Evolutionary conservation across 441 rosid genomes (phyloP), one percentile per base, ranked within the genome.

Genomic region (Daphne laureola): DNA sequence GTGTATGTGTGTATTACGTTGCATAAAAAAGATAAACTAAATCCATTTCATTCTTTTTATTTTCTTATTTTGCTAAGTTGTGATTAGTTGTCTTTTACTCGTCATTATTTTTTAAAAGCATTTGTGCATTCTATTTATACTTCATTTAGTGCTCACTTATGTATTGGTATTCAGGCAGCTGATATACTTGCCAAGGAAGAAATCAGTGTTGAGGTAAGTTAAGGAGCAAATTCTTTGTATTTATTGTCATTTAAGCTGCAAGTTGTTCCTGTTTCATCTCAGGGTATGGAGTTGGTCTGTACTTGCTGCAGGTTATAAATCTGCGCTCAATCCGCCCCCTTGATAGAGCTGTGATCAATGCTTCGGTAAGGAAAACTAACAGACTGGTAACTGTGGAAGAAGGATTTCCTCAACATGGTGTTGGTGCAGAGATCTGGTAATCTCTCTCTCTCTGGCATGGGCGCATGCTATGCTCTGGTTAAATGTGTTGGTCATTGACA

Each of bases 361-460:
- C 80, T 58, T 87, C 95, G 3, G 95, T 87, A 17, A 78, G 87
- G 76, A 87, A 87, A 75, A 87, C 95, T 43, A 87, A 80, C 82
- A 75, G 95, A 67, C 76, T 84, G 52, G 82, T 87, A 17, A 84
- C 95, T 41, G 83, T 84, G 14, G 95, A 87, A 64, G 92, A 87
- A 74, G 95, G 82, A 35, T 80, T 79, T 59, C 95, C 92, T 60
- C 89, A 87, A 68, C 92, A 87, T 59, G 95, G 92, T 25, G 73
- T 87, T 70, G 95, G 95, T 11, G 87, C 95, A 12, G 95, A 87
- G 74, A 84, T 87, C 71, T 77, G 95, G 92, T 87, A 57, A 45
- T 21, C 41, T 49, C 18, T 59, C 57, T 59, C 57, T 57, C 58
- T 35, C 18, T n/a, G 27, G 14, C 25, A 2, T 21, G 25, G 25